Base-by-base conservation (phyloP, 495 filamentous ascomycete genomes). In the Clohesyomyces aquaticus region DNA sequence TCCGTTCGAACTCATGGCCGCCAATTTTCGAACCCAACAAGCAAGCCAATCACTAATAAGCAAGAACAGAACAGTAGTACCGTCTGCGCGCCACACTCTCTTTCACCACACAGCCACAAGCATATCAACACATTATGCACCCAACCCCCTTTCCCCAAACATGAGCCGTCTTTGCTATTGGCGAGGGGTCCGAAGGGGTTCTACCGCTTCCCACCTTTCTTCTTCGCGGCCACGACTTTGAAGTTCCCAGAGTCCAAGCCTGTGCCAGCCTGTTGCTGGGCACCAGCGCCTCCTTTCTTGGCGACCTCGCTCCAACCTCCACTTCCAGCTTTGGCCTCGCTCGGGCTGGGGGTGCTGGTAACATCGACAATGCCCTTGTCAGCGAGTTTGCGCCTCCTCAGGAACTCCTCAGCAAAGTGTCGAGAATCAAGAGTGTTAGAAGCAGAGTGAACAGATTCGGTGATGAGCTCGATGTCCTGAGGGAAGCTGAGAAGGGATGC, bases 231-330 rank as follows among this genome's bases (percentile, higher is more conserved):
- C 42, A 98, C 93, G 45, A 98, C 88, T 79, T 91, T 91, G 78
- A 96, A 98, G 71, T 77, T 81, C 63, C 79, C 75, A 61, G 78
- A 75, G 41, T 58, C 63, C 16, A 58, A 47, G 18, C 46, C 27
- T n/a, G n/a, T n/a, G n/a, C 54, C 82, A 79, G 63, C 84, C 82
- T 82, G 35, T 74, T 69, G 75, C 61, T 74, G 68, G 16, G 75
- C 74, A 67, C 79, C 81, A 11, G 77, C 71, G 25, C 80, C 81
- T 4, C 85, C 84, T 82, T 96, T 96, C 85, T 97, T 97, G 9
- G 94, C 94, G 67, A 98, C 94, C 78, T 98, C 95, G 71, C 84
- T 96, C 94, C 94, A 98, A 25, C 94, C 94, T 19, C 71, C 74
- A 19, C 70, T 73, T 23, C 73, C 76, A 21, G 78, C 74, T 22